Evolutionary conservation across 257 asterid species (phyloP), one percentile per base, ranked within the genome.

Genomic region (Solanum gandarillasii): DNA sequence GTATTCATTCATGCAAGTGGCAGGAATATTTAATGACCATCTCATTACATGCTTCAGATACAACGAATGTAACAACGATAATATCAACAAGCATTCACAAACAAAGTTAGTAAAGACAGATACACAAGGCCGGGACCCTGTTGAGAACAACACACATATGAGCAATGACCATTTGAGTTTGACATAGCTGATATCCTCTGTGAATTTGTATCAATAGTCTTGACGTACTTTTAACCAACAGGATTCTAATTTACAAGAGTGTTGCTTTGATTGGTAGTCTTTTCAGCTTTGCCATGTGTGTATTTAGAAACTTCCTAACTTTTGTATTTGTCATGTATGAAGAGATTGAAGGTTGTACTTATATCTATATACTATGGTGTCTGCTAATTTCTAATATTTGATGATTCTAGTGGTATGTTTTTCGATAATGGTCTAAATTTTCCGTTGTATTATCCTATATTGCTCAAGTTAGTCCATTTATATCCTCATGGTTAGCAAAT

Each of bases 1-100:
- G 87, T 94, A 94, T 89, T 94, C 97, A 11, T 95, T 95, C 75
- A 95, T 96, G 98, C 98, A 96, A 88, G 97, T 89, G 31, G 90
- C 97, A 7, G 98, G 98, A 62, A 62, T 95, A 89, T 97, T 92
- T 84, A 94, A 93, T 86, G 95, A 93, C 88, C 98, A 96, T 85
- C 96, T 94, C 29, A 76, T 87, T 21, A 90, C 94, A 14, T 95
- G 98, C 93, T 95, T 92, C 89, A 92, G 98, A 92, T 91, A 91
- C 96, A 91, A 84, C 12, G 91, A 88, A 89, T 93, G 94, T 87
- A 88, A 71, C 89, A 89, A 71, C 88, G 86, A 23, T 14, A 55
- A 55, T 88, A 73, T 76, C 83, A 85, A 86, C 65, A 87, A 78
- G 84, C 73, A 85, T 62, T 83, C 88, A 31, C 87, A 87, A 29